Conservation (phyloP, 495 filamentous ascomycete genomes). For the Podospora bellae-mahoneyi region DNA sequence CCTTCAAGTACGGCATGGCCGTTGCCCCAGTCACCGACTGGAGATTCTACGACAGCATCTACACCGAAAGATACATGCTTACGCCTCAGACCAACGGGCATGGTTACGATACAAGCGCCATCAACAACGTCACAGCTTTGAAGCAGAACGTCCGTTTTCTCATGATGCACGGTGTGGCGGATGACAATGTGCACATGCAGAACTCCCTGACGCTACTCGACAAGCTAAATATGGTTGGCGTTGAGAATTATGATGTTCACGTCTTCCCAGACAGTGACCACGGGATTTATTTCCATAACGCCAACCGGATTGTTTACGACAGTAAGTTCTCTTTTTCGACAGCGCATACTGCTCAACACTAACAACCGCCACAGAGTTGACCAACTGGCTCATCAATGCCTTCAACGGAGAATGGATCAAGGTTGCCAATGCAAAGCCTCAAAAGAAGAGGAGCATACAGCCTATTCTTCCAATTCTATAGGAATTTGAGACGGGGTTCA, state of each 20-base stretch:
- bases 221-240: constrained; percentile 72
- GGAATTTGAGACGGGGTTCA: neutral
- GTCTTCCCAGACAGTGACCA: constrained; percentile 97
- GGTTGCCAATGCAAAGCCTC: constrained; percentile 64
- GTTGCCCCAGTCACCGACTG: constrained; percentile 98
- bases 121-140: constrained; percentile 68
- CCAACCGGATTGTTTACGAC: constrained; percentile 88
- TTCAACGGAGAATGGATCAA: constrained; percentile 95
- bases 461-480: neutral
- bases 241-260: constrained; percentile 96
- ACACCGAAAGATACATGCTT: constrained; percentile 95
- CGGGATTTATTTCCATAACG: constrained; percentile 92
- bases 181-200: constrained; percentile 97
- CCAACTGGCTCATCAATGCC: constrained; percentile 91
- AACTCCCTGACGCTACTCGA: constrained; percentile 85
- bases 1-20: constrained; percentile 95
- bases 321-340: constrained; percentile 54
- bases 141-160: constrained; percentile 76
- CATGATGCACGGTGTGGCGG: constrained; percentile 89
- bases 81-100: constrained; percentile 74
- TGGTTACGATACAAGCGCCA: constrained; percentile 73
- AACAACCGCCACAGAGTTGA: constrained; percentile 58
- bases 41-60: constrained; percentile 92
- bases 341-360: constrained; percentile 19
- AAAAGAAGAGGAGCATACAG: constrained; percentile 15